Evolutionary conservation across 495 filamentous ascomycete genomes (phyloP).

Genomic region (Penicillium angulare): DNA sequence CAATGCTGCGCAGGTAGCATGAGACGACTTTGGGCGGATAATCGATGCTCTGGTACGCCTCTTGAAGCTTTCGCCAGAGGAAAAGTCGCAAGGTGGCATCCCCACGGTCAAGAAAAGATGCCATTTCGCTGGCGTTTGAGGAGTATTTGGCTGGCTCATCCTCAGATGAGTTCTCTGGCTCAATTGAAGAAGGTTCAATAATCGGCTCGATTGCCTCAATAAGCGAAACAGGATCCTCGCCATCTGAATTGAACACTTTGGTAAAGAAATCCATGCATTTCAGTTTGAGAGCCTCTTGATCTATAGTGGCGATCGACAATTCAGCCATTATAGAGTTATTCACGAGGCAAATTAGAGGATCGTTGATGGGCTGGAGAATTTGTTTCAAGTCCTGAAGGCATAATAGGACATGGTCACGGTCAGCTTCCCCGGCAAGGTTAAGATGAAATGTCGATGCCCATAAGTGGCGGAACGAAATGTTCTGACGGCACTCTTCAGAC

Average conservation of each 20-base stretch:
- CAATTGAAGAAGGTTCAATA: slow-evolving; percentile 67
- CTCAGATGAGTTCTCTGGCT: slow-evolving; percentile 23
- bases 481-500: slow-evolving; percentile 20
- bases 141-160: slow-evolving; percentile 15
- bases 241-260: slow-evolving; percentile 67
- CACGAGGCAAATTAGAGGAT: slow-evolving; percentile 60
- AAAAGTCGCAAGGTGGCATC: slow-evolving; percentile 79
- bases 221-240: slow-evolving; percentile 70
- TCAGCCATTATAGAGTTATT: slow-evolving; percentile 91
- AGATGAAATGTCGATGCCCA: slow-evolving; percentile 81
- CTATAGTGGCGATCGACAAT: slow-evolving; percentile 74
- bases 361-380: slow-evolving; percentile 38
- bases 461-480: slow-evolving; percentile 60
- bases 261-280: slow-evolving; percentile 96
- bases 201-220: slow-evolving; percentile 94
- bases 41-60: slow-evolving; percentile 79
- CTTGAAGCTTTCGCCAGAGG: slow-evolving; percentile 82
- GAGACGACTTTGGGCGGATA: slow-evolving; percentile 84
- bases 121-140: slow-evolving; percentile 64
- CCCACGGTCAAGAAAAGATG: slow-evolving; percentile 76
- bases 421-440: slow-evolving; percentile 63
- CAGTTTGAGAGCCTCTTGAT: slow-evolving; percentile 85
- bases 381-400: slow-evolving; percentile 73
- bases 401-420: slow-evolving; percentile 73
- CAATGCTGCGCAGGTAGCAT: slow-evolving; percentile 80